phyloP scores from a whole-genome alignment of 345 rosid genomes.

The sweet orange (Citrus sinensis) region DVS_A1.0 CM039169.1:29211501-29212000 shows the following conservation, averaged over 20 bases:
- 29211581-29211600: neutral
- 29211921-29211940: neutral
- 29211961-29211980: neutral
- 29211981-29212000: neutral
- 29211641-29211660: too few species aligned
- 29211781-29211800: conserved; percentile 61
- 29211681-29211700: too few species aligned
- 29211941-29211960: neutral
- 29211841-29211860: conserved; percentile 66
- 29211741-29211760: conserved; percentile 3
- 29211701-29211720: neutral
- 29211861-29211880: conserved; percentile 59
- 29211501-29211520: conserved; percentile 76
- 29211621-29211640: too few species aligned
- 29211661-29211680: too few species aligned
- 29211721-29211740: conserved; percentile 7
- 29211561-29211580: neutral
- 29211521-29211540: conserved; percentile 75
- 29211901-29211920: conserved; percentile 40
- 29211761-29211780: conserved; percentile 39
- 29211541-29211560: conserved; percentile 70
- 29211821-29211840: conserved; percentile 39
- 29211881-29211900: conserved; percentile 69
- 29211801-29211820: conserved; percentile 58
- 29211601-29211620: neutral